Evolutionary conservation across 2,329 filamentous ascomycete species (phyloP).

Genomic region (Fusarium equiseti): DNA sequence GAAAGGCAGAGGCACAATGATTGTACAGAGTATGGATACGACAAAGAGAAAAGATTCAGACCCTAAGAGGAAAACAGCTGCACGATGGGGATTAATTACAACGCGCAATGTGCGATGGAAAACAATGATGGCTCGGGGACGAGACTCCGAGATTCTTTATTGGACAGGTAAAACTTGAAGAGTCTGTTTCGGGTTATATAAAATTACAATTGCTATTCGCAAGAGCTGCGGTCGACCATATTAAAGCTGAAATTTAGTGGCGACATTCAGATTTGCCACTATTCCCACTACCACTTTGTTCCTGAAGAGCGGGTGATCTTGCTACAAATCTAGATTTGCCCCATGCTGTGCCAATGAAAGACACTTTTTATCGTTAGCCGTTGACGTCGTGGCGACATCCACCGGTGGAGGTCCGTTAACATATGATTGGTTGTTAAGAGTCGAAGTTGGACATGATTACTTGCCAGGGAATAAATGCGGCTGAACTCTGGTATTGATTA

Average conservation of each 20-base stretch:
- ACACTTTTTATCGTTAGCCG: neutral
- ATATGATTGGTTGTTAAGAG: neutral
- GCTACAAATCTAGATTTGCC: neutral
- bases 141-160: neutral
- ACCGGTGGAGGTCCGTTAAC: neutral
- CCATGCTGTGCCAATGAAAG: neutral
- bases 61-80: neutral
- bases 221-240: neutral
- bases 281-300: neutral
- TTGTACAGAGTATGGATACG: neutral
- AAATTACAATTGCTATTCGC: neutral
- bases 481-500: neutral
- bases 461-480: neutral
- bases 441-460: neutral
- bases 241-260: constrained; percentile 4
- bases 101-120: neutral
- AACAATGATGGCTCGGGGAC: neutral
- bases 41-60: constrained; percentile 11
- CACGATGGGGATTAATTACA: neutral
- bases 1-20: neutral
- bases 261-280: constrained; percentile 17
- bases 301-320: neutral
- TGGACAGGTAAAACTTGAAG: neutral
- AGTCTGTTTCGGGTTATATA: neutral
- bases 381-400: neutral